A percentile compares a stretch with the other conserved stretches of the same genome.
Evolutionary conservation across 2,329 filamentous ascomycete species (phyloP).

Genomic region (Lachnellula subtilissima): DNA sequence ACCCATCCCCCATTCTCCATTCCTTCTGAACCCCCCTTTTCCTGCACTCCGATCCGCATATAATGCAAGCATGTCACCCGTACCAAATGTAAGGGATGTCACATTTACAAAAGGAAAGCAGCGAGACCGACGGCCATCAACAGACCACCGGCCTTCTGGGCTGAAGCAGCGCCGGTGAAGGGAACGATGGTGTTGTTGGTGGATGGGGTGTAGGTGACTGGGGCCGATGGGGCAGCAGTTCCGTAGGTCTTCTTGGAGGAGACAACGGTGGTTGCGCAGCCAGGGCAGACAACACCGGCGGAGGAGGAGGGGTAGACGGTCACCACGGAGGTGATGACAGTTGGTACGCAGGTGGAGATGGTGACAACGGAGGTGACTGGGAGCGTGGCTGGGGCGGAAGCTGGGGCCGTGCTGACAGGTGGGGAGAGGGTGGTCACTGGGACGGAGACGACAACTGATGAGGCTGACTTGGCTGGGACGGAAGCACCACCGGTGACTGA

Average conservation of each 20-base stretch:
- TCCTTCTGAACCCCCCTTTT: no score
- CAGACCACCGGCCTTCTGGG: constrained; percentile 20
- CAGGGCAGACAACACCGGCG: not conserved
- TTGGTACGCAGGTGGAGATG: constrained; percentile 11
- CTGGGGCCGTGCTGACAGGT: not conserved
- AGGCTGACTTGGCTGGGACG: not conserved
- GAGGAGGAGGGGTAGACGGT: constrained; percentile 4
- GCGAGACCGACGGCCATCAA: constrained; percentile 21
- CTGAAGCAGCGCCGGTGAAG: constrained; percentile 17
- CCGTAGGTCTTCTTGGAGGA: not conserved
- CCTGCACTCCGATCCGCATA: no score
- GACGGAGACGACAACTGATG: not conserved
- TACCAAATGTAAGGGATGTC: no score
- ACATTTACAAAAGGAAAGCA: constrained; percentile 19
- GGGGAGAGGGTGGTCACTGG: not conserved
- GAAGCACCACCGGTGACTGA: not conserved
- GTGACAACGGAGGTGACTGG: not conserved
- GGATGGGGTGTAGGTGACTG: not conserved
- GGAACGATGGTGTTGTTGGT: constrained; percentile 8
- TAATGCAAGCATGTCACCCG: no score
- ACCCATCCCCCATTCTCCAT: no score
- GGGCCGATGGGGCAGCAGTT: constrained; percentile 3
- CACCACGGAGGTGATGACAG: constrained; percentile 5
- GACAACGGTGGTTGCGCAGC: not conserved
- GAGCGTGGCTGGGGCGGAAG: not conserved